These are phyloP conservation scores for Meira nashicola DNA, from an alignment of 1,284 basidiomycete species.

Conservation along the genomic window DNA sequence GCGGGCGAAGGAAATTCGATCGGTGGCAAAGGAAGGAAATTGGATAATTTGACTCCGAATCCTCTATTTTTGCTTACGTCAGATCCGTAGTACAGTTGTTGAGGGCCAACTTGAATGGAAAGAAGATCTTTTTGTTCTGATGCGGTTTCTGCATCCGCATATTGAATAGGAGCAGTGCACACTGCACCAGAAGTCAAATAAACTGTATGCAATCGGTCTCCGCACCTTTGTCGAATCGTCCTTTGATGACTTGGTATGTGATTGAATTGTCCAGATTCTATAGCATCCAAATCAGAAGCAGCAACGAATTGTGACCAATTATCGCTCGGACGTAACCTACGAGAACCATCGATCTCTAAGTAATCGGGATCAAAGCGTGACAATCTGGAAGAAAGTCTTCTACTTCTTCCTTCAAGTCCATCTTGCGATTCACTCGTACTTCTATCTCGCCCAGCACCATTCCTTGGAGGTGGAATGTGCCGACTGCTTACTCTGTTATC, in stretches of 20 bases:
- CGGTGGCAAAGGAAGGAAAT: conserved; percentile 19
- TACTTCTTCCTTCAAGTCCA: background rate
- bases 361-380: too few relatives aligned
- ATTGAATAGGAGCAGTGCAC: background rate
- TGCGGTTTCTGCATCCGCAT: background rate
- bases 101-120: background rate
- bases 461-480: too few relatives aligned
- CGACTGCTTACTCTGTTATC: too few relatives aligned
- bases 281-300: background rate
- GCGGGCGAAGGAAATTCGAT: conserved; percentile 29
- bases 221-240: conserved; percentile 3
- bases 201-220: conserved; percentile 1
- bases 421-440: background rate
- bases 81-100: background rate
- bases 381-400: background rate
- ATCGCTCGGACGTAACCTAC: background rate
- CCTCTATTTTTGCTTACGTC: background rate
- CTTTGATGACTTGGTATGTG: background rate
- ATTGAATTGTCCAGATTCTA: background rate
- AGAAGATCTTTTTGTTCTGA: background rate
- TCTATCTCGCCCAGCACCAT: background rate
- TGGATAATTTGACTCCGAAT: conserved; percentile 12
- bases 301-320: background rate
- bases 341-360: too few relatives aligned
- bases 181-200: conserved; percentile 6